Percentiles rank a stretch among this genome's conserved stretches.
phyloP scores from a whole-genome alignment of 495 filamentous ascomycete genomes.

The Aspergillus cristatus region DNA sequence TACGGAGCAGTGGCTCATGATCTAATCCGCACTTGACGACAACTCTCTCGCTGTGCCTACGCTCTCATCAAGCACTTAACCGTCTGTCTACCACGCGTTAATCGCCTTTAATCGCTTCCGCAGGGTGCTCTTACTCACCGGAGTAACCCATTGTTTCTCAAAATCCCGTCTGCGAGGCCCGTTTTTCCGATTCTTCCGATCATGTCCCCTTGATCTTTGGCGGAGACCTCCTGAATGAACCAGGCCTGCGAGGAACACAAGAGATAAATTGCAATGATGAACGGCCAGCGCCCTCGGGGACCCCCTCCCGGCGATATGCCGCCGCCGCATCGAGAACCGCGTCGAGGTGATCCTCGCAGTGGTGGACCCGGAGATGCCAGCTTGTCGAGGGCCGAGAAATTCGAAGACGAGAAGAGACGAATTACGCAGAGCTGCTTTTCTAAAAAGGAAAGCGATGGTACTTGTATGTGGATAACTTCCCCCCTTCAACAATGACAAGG shows the following conservation, averaged over 20 bases:
- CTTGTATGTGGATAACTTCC: conserved; percentile 44
- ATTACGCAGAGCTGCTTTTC: conserved; percentile 88
- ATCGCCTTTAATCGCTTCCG: too few species aligned
- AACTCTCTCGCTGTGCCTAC: background rate
- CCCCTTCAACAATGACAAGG: background rate
- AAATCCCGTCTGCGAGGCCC: conserved; percentile 6
- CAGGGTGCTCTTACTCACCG: too few species aligned
- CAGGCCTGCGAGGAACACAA: conserved; percentile 9
- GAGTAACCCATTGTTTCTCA: too few species aligned
- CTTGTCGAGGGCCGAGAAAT: conserved; percentile 71
- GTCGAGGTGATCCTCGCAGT: conserved; percentile 28
- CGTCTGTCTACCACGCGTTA: too few species aligned
- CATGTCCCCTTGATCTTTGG: conserved; percentile 29
- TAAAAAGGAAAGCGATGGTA: conserved; percentile 76
- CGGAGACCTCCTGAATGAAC: conserved; percentile 17
- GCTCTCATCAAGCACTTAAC: too few species aligned
- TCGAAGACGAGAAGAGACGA: conserved; percentile 90
- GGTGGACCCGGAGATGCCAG: conserved; percentile 11
- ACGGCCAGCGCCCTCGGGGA: conserved; percentile 26
- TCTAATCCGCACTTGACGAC: background rate
- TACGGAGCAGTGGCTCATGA: background rate
- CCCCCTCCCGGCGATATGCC: conserved; percentile 20
- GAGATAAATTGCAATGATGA: conserved; percentile 23
- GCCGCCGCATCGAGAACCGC: conserved; percentile 18
- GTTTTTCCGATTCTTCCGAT: conserved; percentile 16